Evolutionary conservation across 2,329 filamentous ascomycete genomes (phyloP), one percentile per base, ranked within the genome.

Genomic region (Botrytis galanthina): DNA sequence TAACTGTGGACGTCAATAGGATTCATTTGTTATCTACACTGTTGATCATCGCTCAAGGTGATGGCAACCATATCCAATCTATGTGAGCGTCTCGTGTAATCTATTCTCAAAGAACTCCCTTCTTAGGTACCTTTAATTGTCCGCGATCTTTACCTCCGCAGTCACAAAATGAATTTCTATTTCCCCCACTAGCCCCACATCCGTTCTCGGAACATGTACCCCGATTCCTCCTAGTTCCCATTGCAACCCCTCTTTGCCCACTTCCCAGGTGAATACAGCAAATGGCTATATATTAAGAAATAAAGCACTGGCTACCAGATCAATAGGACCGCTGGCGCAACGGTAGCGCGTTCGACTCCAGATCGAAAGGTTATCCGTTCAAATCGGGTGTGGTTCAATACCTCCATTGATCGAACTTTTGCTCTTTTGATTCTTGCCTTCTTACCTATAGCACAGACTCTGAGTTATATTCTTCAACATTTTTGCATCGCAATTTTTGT

Each of bases 341-440:
- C 75, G 75, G 75, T 77, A 77, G 74, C 76, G 76, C 76, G 76
- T 77, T 75, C 76, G 78, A 77, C 75, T 80, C 78, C 78, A 80
- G 78, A 80, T 75, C 78, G 76, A 78, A 80, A 80, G 78, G 78
- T 80, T 80, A 75, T 79, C 78, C 75, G 78, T 79, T 79, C 78
- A 79, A 80, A 80, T 80, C 78, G 73, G 78, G 77, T 75, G 73
- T 73, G 77, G 75, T 76, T 79, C 76, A 78, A 75, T 63, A 76
- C 75, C 75, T 73, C 74, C 39, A 18, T 22, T 46, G 62, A 29
- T 54, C 18, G 22, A 1, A 48, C n/a, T 72, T 73, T 26, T 35
- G 48, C 26, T 3, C 4, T 42, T 18, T 39, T 37, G 16, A 1
- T 20, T 9, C 44, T 10, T 12, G 0, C 3, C 12, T 39, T 39